Percentiles rank a stretch among this genome's conserved stretches.
phyloP scores from a whole-genome alignment of 345 rosid genomes.

The Moricandia arvensis region DNA sequence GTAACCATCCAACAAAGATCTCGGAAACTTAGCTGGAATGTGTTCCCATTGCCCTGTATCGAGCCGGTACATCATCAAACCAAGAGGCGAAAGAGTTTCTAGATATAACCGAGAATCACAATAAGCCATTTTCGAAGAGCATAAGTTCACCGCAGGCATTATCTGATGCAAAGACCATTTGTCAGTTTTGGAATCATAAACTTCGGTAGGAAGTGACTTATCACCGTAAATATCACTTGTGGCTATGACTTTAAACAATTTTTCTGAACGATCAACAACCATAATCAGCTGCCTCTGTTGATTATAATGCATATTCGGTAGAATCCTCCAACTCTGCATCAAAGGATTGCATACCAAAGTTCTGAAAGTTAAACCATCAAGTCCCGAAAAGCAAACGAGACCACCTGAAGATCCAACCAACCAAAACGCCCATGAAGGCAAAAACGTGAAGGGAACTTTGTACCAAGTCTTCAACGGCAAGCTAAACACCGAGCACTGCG shows the following conservation, averaged over 20 bases:
- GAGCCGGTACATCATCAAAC: slow-evolving; percentile 86
- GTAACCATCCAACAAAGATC: slow-evolving; percentile 89
- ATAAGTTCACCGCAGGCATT: slow-evolving; percentile 93
- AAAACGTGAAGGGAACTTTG: slow-evolving; percentile 76
- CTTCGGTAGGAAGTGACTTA: slow-evolving; percentile 88
- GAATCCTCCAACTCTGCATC: slow-evolving; percentile 75
- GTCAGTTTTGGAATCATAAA: slow-evolving; percentile 79
- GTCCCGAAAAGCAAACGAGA: slow-evolving; percentile 90
- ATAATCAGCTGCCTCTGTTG: slow-evolving; percentile 86
- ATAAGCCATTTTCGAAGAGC: slow-evolving; percentile 94
- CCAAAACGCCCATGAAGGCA: slow-evolving; percentile 97
- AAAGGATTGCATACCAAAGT: slow-evolving; percentile 88
- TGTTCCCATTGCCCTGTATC: slow-evolving; percentile 89
- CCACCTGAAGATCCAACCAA: slow-evolving; percentile 91
- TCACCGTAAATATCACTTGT: slow-evolving; percentile 85
- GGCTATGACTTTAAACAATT: slow-evolving; percentile 86
- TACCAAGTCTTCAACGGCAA: slow-evolving; percentile 91
- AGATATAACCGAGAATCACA: slow-evolving; percentile 85
- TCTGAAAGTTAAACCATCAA: slow-evolving; percentile 76
- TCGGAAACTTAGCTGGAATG: slow-evolving; percentile 90
- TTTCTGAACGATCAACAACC: slow-evolving; percentile 75
- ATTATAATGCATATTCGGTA: slow-evolving; percentile 83
- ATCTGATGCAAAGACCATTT: slow-evolving; percentile 78
- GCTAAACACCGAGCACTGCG: slow-evolving; percentile 90
- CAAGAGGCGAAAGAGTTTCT: slow-evolving; percentile 95